Evolutionary conservation across 2,329 filamentous ascomycete genomes (phyloP).

Genomic region (Colletotrichum scovillei): DNA sequence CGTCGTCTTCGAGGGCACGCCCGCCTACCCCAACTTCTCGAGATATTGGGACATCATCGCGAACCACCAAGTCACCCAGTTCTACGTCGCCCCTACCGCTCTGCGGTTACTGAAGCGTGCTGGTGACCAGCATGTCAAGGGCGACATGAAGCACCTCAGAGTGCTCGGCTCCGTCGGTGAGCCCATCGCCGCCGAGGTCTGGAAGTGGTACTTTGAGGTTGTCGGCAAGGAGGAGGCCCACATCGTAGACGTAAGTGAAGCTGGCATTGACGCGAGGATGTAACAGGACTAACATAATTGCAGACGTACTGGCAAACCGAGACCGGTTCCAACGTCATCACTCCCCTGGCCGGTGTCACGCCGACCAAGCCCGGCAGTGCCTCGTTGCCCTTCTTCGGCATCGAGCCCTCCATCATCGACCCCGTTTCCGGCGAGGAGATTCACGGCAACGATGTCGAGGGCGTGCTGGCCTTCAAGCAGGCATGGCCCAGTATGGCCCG

Average conservation of each 20-base stretch:
- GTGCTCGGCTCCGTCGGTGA: slow-evolving; percentile 96
- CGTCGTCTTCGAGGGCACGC: slow-evolving; percentile 97
- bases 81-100: slow-evolving; percentile 97
- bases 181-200: slow-evolving; percentile 96
- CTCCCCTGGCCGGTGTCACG: slow-evolving; percentile 90
- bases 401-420: slow-evolving; percentile 97
- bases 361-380: slow-evolving; percentile 97
- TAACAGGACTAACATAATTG: slow-evolving; percentile 5
- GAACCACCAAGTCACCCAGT: slow-evolving; percentile 94
- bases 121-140: slow-evolving; percentile 90
- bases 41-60: slow-evolving; percentile 99
- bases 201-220: slow-evolving; percentile 99
- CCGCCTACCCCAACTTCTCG: slow-evolving; percentile 97
- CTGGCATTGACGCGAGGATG: neutral
- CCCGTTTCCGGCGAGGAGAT: slow-evolving; percentile 95
- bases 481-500: slow-evolving; percentile 98
- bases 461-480: slow-evolving; percentile 96
- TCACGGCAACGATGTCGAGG: slow-evolving; percentile 95
- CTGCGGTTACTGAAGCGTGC: slow-evolving; percentile 94
- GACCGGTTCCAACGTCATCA: slow-evolving; percentile 96
- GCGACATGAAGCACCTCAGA: slow-evolving; percentile 88
- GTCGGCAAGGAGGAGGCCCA: slow-evolving; percentile 95
- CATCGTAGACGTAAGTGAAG: slow-evolving; percentile 84
- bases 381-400: slow-evolving; percentile 97
- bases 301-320: slow-evolving; percentile 99